Base-by-base conservation (phyloP, 176 grass and related monocot species). In the Guadua angustifolia region DNA sequence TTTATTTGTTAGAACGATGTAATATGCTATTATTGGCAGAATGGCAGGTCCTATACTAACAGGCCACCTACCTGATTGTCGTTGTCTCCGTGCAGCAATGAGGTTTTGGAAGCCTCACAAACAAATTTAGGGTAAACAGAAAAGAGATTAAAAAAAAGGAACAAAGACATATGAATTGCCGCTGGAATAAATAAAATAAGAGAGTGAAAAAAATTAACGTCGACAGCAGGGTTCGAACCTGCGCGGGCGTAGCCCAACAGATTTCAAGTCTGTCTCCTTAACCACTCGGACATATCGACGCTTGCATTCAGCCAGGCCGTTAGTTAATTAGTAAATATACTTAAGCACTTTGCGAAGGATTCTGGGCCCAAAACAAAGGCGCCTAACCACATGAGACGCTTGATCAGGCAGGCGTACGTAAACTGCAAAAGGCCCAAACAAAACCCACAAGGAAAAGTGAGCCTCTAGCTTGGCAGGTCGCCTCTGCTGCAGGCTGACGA, bases 241-340 rank as follows among this genome's bases (percentile, higher is more conserved):
- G 90, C 87, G 95, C 91, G 91, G 92, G 92, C 90, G 66, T 3
- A 91, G 88, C 95, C 95, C 92, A 97, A 94, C 90, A 98, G 85
- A 93, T 98, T 98, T 98, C 95, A 94, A 98, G 93, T 98, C 89
- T 90, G 90, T 98, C 93, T 95, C 95, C 95, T 95, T 98, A 92
- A 95, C 93, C 93, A 92, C 93, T 92, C 93, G 93, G 90, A 95
- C 90, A 95, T 95, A 90, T 95, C 90, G 90, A 92, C 90, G 1
- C 0, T 42, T 42, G 40, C 7, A 0, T 2, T 0, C 1, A 8
- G 1, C 1, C 1, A 1, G 7, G 9, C 40, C 1, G 9, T 1
- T 42, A 9, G 6, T 2, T 9, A 0, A 42, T 6, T 42, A 9
- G 7, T 7, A 1, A 42, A 0, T 9, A 42, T 8, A 1, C 40